Base-by-base conservation (phyloP, 805 yeast species). In the Wickerhamiella azymoides region DNA sequence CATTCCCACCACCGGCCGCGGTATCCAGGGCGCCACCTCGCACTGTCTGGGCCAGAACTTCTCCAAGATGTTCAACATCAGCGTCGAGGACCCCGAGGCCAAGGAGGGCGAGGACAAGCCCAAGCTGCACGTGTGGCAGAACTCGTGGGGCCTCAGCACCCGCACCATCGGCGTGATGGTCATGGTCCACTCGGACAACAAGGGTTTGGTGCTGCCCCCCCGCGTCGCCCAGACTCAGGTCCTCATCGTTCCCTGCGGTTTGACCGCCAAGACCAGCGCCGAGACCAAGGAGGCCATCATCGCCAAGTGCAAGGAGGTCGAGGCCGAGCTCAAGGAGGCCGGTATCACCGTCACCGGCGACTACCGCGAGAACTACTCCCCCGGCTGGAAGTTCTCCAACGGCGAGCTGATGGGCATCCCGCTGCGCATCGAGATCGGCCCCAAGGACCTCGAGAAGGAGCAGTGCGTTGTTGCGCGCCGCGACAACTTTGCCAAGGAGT, bases 161-260 rank as follows among this genome's bases (percentile, higher is more conserved):
- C 84, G 99, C 70, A 92, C 83, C 54, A 88, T 92, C 63, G 99
- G 99, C 74, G 99, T 93, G 56, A 92, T 92, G 97, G 86, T 85
- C 49, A 92, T 92, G 99, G 77, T 86, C 49, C 99, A 92, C 65
- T 86, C 96, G 32, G 99, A 92, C 67, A 88, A 93, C 74, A 89
- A 86, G 72, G 99, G 99, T 65, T 73, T 92, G 57, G 97, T 92
- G 40, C 73, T 93, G 57, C 99, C 99, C 51, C 99, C 99, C 59
- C 76, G 95, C 61, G 96, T 89, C 25, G 84, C 99, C 14, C 92
- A 83, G 68, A 71, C 68, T 62, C 99, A 92, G 72, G 86, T 79
- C 51, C 94, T 86, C 45, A 80, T 92, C 46, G 78, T 92, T 52
- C 97, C 99, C 52, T 94, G 86, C 52, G 99, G 99, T 55, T 70